phyloP scores from a whole-genome alignment of 805 yeast genomes.

The Tetrapisispora phaffii region DNA sequence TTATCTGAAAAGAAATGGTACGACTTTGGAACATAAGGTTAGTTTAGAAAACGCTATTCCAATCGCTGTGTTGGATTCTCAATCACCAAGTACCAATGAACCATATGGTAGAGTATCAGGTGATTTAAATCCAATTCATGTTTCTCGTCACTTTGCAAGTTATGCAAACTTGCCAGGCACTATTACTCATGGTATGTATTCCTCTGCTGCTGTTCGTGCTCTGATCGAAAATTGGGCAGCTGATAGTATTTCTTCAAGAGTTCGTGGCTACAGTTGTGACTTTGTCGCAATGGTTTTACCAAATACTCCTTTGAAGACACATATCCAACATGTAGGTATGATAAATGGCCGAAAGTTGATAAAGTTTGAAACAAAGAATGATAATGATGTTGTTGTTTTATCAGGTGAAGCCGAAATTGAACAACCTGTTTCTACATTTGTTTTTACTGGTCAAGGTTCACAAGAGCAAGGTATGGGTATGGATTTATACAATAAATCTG shows the following conservation, averaged over 20 bases:
- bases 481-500: constrained; percentile 88
- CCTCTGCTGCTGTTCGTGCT: constrained; percentile 90
- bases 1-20: constrained; percentile 84
- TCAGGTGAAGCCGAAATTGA: constrained; percentile 97
- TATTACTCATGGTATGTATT: constrained; percentile 98
- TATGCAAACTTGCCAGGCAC: constrained; percentile 95
- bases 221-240: constrained; percentile 98
- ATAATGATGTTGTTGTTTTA: constrained; percentile 72
- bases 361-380: constrained; percentile 80
- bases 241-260: constrained; percentile 89
- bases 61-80: constrained; percentile 48
- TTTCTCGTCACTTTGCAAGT: constrained; percentile 84
- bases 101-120: constrained; percentile 96
- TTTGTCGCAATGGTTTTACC: constrained; percentile 98
- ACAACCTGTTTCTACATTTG: constrained; percentile 93
- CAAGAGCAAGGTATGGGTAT: constrained; percentile 99
- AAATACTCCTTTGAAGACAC: constrained; percentile 77
- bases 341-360: constrained; percentile 97
- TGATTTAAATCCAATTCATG: constrained; percentile 97
- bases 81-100: constrained; percentile 93
- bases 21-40: constrained; percentile 88
- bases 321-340: constrained; percentile 95
- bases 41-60: constrained; percentile 86
- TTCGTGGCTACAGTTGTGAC: constrained; percentile 81
- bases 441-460: constrained; percentile 99